These are phyloP conservation scores for Komagataella ulmi DNA, from an alignment of 805 yeast species.

Conservation along the genomic window DNA sequence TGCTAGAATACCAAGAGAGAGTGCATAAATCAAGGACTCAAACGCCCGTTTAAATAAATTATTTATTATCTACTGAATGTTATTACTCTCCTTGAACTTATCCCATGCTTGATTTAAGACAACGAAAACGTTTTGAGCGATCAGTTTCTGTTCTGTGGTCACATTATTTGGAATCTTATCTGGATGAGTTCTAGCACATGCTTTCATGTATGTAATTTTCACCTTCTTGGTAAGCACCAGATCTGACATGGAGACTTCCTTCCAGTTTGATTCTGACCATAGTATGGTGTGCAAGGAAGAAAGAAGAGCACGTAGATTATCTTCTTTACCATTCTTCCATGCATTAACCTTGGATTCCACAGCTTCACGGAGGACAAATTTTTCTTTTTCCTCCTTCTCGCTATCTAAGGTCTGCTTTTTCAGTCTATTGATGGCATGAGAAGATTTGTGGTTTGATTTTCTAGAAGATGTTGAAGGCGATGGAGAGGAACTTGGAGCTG, in stretches of 20 bases:
- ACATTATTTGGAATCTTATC: slow-evolving; percentile 62
- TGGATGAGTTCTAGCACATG: slow-evolving; percentile 66
- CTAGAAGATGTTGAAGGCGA: slow-evolving; percentile 5
- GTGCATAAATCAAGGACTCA: slow-evolving; percentile 1
- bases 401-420: slow-evolving; percentile 31
- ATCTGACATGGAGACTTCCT: slow-evolving; percentile 52
- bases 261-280: slow-evolving; percentile 59
- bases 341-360: slow-evolving; percentile 37
- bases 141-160: slow-evolving; percentile 58
- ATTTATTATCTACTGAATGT: slow-evolving; percentile 5
- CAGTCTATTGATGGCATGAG: slow-evolving; percentile 31
- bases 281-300: slow-evolving; percentile 55
- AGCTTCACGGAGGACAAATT: slow-evolving; percentile 46
- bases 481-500: slow-evolving; percentile 11
- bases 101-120: slow-evolving; percentile 88
- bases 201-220: slow-evolving; percentile 72
- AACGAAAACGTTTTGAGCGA: slow-evolving; percentile 81
- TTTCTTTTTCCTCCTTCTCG: slow-evolving; percentile 40
- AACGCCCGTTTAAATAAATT: background rate
- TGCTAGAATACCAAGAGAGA: background rate
- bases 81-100: slow-evolving; percentile 48
- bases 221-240: slow-evolving; percentile 84
- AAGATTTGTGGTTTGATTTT: slow-evolving; percentile 10
- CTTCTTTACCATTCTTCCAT: slow-evolving; percentile 72
- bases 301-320: slow-evolving; percentile 67